Evolutionary conservation across 495 filamentous ascomycete genomes (phyloP).

Genomic region (Pseudoneurospora amorphoporcata): DNA sequence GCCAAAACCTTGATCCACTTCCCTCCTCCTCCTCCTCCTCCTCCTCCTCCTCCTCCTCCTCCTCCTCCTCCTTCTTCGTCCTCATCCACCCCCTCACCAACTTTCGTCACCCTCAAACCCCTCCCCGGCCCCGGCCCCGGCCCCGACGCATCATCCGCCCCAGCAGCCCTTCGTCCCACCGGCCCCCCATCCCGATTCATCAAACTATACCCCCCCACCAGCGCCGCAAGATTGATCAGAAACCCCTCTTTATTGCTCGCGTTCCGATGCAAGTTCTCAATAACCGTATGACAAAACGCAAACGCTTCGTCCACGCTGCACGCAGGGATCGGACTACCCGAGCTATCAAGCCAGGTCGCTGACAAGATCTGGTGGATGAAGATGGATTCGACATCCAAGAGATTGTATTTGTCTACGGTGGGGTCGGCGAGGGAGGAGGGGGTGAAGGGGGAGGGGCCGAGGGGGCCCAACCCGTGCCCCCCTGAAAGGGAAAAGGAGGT

Average conservation of each 20-base stretch:
- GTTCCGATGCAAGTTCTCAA: slow-evolving; percentile 33
- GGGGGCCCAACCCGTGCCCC: background rate
- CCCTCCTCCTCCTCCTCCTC: slow-evolving; percentile 15
- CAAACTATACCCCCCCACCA: slow-evolving; percentile 37
- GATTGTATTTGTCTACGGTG: slow-evolving; percentile 33
- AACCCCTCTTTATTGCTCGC: slow-evolving; percentile 37
- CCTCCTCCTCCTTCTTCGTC: slow-evolving; percentile 9
- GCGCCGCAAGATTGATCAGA: slow-evolving; percentile 41
- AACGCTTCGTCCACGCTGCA: slow-evolving; percentile 37
- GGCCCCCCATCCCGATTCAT: slow-evolving; percentile 25
- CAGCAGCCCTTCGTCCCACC: slow-evolving; percentile 24
- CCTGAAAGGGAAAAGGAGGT: background rate
- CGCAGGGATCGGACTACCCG: slow-evolving; percentile 21
- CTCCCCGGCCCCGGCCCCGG: slow-evolving; percentile 12
- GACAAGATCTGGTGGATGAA: slow-evolving; percentile 33
- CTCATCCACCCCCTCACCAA: slow-evolving; percentile 32
- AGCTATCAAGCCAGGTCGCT: slow-evolving; percentile 33
- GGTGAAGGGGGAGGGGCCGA: slow-evolving; percentile 5
- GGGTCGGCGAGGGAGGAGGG: slow-evolving; percentile 16
- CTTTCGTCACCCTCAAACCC: slow-evolving; percentile 29
- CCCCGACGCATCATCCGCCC: background rate
- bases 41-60: slow-evolving; percentile 19
- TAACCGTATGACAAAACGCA: slow-evolving; percentile 33
- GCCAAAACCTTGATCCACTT: slow-evolving; percentile 32
- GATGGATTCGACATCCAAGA: slow-evolving; percentile 34